Conservation (phyloP, 73 alveolate species). For the Paramecium octaurelia region DNA sequence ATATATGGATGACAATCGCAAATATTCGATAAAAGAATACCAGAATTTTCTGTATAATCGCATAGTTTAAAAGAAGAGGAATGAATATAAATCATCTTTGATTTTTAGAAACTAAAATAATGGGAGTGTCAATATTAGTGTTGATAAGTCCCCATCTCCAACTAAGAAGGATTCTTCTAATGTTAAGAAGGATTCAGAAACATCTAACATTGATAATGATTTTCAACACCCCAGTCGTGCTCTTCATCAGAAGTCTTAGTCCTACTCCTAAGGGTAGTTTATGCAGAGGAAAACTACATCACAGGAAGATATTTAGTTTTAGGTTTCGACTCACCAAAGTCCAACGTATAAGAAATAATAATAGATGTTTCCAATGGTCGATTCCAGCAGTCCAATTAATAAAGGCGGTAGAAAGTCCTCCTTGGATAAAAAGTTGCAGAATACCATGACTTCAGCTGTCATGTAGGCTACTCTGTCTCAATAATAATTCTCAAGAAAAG, state of each 20-base stretch:
- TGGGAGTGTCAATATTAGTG: conserved; percentile 8
- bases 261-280: not conserved
- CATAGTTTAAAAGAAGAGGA: not conserved
- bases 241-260: conserved; percentile 2
- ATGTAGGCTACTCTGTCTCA: not conserved
- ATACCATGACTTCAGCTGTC: not conserved
- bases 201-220: not conserved
- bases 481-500: conserved; percentile 7
- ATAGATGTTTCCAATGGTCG: conserved; percentile 27
- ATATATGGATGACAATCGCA: conserved; percentile 78
- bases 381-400: conserved; percentile 1
- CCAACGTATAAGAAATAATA: not conserved
- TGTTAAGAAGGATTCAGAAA: not conserved
- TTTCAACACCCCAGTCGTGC: conserved; percentile 22
- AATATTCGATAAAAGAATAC: conserved; percentile 79
- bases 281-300: not conserved
- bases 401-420: not conserved
- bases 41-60: conserved; percentile 50
- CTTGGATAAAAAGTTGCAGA: not conserved
- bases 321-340: conserved; percentile 17
- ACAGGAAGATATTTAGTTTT: not conserved
- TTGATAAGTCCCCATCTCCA: conserved; percentile 22
- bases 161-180: conserved; percentile 27
- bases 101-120: not conserved
- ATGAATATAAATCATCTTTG: not conserved